Base-by-base conservation (phyloP, 2,329 filamentous ascomycete genomes). In the Dothiorella sarmentorum region DNA sequence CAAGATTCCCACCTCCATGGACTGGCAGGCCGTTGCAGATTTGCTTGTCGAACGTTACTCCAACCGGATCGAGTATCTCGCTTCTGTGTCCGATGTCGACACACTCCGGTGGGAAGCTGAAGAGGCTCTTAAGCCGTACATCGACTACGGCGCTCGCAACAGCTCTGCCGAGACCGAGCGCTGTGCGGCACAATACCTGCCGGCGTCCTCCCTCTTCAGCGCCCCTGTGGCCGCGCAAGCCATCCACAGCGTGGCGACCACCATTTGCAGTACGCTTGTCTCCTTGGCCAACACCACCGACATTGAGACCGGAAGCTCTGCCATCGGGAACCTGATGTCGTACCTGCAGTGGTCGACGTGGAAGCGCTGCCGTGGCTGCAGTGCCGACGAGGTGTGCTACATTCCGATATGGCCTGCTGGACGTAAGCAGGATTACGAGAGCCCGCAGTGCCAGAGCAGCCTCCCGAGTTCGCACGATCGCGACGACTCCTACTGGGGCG, bases 11-110 rank as follows among this genome's bases (percentile, higher is more conserved):
- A 27, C 35, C 7, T 29, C 43, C 4, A 66, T 82, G 24, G 75
- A 89, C 64, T 91, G 89, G 89, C 88, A 91, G 67, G 78, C 74
- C 0, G 75, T 88, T 1, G 78, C 80, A 0, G 89, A 92, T 64
- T 79, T 88, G 76, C 75, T 91, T 3, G 76, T 89, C 3, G 69
- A 76, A 4, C 80, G 88, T 1, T 90, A 87, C 64, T 79, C 80
- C 3, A 74, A 80, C 29, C 76, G 84, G 22, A 71, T 91, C 26
- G 69, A 72, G 40, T 66, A 70, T 53, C 62, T 76, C 4, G 59
- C 26, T 7, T 35, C 44, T 52, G 20, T 59, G 4, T 26, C 47
- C 6, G 35, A 37, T n/a, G 20, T 59, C 26, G 35, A 59, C 13
- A 43, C 35, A 3, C 26, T 59, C 18, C 56, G 33, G 20, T 13